Base-by-base conservation (phyloP, 2,329 filamentous ascomycete species). In the Emmonsia crescens region DNA sequence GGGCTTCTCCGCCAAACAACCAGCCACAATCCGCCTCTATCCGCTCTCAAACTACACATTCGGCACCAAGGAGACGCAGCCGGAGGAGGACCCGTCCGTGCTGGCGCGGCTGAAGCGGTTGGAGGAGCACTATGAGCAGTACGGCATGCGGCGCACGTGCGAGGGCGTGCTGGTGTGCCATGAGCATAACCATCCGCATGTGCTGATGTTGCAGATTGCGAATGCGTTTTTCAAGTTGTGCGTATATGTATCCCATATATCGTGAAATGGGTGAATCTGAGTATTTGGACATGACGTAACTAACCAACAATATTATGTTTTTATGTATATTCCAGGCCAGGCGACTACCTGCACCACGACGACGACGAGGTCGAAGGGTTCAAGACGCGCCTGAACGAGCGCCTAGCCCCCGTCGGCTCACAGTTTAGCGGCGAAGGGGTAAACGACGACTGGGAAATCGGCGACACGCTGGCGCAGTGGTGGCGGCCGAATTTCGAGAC, bases 401-500 rank as follows among this genome's bases (percentile, higher is more conserved):
- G 94, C 42, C 83, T 99, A 59, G 94, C 94, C 1, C 94, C 94
- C 1, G 89, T 94, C n/a, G 91, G 91, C 60, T 87, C 88, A 57
- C 85, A 87, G 65, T 87, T 88, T 69, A 82, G 89, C 31, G 89
- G 91, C 64, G 89, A 95, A 75, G 89, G 89, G 57, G 89, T 94
- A 69, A 92, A 93, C 73, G 89, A 89, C 66, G 91, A 96, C 72
- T 99, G 94, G 94, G 84, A 95, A 74, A 86, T 99, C 68, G 91
- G 89, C 68, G 94, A 97, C 74, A 96, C 92, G 57, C 82, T 99
- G 61, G 93, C 94, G 60, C 92, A 96, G 78, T 99, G 94, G 94
- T 99, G 93, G 91, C 83, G 94, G 62, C 94, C 94, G 60, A 99
- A 97, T 80, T 96, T 97, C 74, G 94, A 99, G 81, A 97, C 94